Evolutionary conservation across 2,329 filamentous ascomycete species (phyloP), one percentile per base, ranked within the genome.

Genomic region (Blumeria hordei): DNA sequence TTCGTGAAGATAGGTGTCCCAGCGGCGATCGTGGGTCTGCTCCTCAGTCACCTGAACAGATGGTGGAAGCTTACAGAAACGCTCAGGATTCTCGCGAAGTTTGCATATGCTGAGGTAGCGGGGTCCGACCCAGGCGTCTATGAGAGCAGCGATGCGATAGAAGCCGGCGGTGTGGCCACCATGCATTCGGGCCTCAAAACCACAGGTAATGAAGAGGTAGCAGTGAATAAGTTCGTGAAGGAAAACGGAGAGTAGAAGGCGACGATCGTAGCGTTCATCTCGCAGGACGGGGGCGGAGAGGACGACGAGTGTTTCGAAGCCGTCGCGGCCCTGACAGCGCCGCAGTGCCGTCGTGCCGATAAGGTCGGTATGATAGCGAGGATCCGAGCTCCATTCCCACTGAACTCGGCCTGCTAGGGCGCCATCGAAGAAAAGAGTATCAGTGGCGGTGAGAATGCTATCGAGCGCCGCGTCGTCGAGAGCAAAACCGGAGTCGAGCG

Each of bases 171-270:
- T 81, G 59, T 82, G 78, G 0, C 78, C 78, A 10, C 77, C 77
- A 44, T 71, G 69, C 28, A 70, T 67, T 37, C 72, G 68, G 0
- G 77, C 77, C 45, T 72, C 69, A 62, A 78, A 74, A 3, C 78
- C 78, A 60, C 77, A 80, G 54, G 68, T 70, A 56, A 82, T 73
- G 59, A 82, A 82, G 14, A 82, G 68, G 62, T 80, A 82, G 65
- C 77, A 78, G 66, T 82, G 78, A 51, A 82, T 78, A 60, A 81
- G 72, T 65, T 83, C 79, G 62, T 82, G 79, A 50, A 83, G 62
- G 58, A 83, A 81, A 0, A 78, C 79, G 6, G 75, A 77, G 52
- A 82, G 78, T 55, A 82, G 70, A 14, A 82, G 69, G 6, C 76
- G 70, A 5, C 78, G 68, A 62, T 77, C 78, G 64, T 78, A 82